Percentiles rank a stretch among this genome's conserved stretches.
These are phyloP conservation scores for Telopea speciosissima DNA, from an alignment of 177 flowering plant genomes.

Conservation along the genomic window DNA sequence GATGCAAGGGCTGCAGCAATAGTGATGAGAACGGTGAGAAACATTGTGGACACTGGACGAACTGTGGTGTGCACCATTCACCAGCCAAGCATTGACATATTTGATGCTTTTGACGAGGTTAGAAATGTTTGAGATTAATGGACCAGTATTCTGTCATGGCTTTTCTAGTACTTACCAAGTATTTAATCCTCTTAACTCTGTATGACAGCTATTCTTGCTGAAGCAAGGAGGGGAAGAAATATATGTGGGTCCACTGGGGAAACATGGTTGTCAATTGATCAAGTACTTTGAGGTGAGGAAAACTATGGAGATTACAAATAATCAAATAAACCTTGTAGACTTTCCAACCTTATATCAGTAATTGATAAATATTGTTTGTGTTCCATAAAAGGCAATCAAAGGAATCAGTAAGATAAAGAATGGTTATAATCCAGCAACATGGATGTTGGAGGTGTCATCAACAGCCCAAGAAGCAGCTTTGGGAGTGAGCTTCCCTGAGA, in stretches of 20 bases:
- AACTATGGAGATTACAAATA: not conserved
- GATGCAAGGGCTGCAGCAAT: constrained; percentile 39
- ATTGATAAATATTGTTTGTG: not conserved
- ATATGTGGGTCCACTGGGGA: constrained; percentile 34
- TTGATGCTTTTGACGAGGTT: constrained; percentile 36
- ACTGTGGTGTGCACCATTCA: constrained; percentile 40
- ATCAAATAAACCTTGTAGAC: not conserved
- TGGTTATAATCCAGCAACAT: constrained; percentile 1
- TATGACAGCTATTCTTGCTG: constrained; percentile 25
- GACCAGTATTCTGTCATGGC: not conserved
- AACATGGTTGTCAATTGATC: constrained; percentile 23
- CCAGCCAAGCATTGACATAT: constrained; percentile 37
- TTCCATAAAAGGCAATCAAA: not conserved
- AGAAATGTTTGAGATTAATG: not conserved
- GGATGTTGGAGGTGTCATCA: constrained; percentile 4
- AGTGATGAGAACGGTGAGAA: constrained; percentile 24
- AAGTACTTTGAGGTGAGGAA: constrained; percentile 32
- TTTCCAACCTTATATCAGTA: not conserved
- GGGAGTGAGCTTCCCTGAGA: not conserved
- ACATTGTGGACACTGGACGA: constrained; percentile 27
- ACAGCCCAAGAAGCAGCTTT: constrained; percentile 4
- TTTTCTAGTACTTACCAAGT: not conserved
- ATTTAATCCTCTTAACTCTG: not conserved
- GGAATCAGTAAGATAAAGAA: not conserved
- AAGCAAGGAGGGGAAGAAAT: constrained; percentile 36